Evolutionary conservation across 371 early-diverging fungal genomes (phyloP).

Genomic region (Rhizopus microsporus): DNA sequence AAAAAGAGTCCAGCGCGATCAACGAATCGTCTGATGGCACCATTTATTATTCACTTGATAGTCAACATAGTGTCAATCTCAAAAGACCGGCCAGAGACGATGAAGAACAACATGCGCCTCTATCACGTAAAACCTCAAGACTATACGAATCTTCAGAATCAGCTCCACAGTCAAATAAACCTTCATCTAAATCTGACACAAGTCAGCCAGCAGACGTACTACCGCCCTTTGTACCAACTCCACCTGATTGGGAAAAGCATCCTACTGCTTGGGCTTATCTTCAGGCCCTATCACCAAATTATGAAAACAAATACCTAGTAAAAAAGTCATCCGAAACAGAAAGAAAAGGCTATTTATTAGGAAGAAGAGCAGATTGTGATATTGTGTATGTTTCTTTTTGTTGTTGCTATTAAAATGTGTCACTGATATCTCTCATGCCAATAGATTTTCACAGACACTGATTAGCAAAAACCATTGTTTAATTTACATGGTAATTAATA

Average conservation of each 20-base stretch:
- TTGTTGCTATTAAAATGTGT: not conserved
- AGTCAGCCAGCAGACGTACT: no score
- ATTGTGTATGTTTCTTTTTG: constrained; percentile 39
- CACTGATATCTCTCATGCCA: no score
- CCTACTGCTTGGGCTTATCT: constrained; percentile 56
- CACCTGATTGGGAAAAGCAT: constrained; percentile 32
- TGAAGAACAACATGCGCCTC: no score
- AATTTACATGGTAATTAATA: constrained; percentile 59
- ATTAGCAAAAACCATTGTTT: constrained; percentile 78
- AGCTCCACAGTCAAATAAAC: no score
- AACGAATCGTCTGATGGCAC: no score
- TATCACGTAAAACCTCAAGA: no score
- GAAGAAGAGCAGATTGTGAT: constrained; percentile 66
- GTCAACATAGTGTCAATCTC: no score
- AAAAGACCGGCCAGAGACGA: no score
- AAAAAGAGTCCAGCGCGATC: no score
- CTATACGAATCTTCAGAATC: no score
- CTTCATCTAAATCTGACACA: no score
- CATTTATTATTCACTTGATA: no score
- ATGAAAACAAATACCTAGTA: constrained; percentile 28
- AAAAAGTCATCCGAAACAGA: constrained; percentile 26
- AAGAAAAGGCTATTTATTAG: constrained; percentile 68
- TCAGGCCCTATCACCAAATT: constrained; percentile 45
- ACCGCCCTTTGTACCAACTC: constrained; percentile 4
- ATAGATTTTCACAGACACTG: constrained; percentile 39